Percentiles rank a stretch among this genome's conserved stretches.
Evolutionary conservation across 805 yeast species (phyloP).

Genomic region (Teunomyces tritomae): DNA sequence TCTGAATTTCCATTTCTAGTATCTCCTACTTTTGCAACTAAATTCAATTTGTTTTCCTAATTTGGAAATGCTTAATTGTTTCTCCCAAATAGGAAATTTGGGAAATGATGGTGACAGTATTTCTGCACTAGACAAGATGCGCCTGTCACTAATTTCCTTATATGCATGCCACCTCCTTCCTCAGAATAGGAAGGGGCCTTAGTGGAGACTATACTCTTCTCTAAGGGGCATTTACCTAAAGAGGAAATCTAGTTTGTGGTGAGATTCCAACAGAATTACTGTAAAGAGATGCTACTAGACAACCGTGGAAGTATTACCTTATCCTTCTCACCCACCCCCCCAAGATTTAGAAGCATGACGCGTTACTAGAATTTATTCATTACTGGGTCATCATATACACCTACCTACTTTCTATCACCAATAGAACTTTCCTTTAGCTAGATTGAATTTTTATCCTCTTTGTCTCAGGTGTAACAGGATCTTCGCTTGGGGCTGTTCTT

Average conservation of each 20-base stretch:
- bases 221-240: background rate
- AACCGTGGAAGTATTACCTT: background rate
- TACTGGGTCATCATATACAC: background rate
- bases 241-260: background rate
- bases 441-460: slow-evolving; percentile 6
- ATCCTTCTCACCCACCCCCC: too few relatives aligned
- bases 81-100: slow-evolving; percentile 6
- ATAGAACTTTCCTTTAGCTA: background rate
- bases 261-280: background rate
- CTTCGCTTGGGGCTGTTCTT: background rate
- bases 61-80: slow-evolving; percentile 3
- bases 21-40: background rate
- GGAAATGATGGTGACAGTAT: too few relatives aligned
- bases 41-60: slow-evolving; percentile 8
- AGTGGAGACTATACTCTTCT: background rate
- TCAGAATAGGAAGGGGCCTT: background rate
- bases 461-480: slow-evolving; percentile 1
- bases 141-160: background rate
- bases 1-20: background rate
- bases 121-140: background rate
- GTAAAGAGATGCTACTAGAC: background rate
- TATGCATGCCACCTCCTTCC: background rate
- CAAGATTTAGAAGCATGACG: background rate
- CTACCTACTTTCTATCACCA: slow-evolving; percentile 1
- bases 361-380: background rate